Evolutionary conservation across 805 yeast genomes (phyloP).

Genomic region (Saturnispora mendoncae): DNA sequence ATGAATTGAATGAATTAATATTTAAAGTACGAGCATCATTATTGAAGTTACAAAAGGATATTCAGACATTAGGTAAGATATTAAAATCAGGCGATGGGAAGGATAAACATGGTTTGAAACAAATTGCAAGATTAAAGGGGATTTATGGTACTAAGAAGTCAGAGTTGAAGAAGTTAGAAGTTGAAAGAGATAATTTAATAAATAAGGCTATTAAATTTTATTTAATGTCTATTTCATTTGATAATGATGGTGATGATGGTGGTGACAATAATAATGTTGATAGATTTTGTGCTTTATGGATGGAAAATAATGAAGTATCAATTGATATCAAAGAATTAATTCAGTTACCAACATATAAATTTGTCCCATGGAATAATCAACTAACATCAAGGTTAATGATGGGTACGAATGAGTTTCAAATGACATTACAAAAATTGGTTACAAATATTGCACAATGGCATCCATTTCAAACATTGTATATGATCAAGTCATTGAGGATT

Average conservation of each 20-base stretch:
- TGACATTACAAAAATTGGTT: slow-evolving; percentile 31
- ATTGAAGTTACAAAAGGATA: slow-evolving; percentile 36
- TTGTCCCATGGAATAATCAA: slow-evolving; percentile 78
- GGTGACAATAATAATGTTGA: slow-evolving; percentile 53
- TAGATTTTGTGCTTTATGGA: slow-evolving; percentile 77
- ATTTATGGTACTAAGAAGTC: slow-evolving; percentile 43
- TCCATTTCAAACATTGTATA: slow-evolving; percentile 68
- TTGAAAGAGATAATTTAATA: slow-evolving; percentile 32
- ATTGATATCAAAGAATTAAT: slow-evolving; percentile 32
- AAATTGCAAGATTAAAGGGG: slow-evolving; percentile 38
- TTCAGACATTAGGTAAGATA: slow-evolving; percentile 40
- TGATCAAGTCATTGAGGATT: slow-evolving; percentile 46
- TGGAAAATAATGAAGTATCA: slow-evolving; percentile 36
- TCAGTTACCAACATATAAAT: slow-evolving; percentile 47
- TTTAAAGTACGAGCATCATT: slow-evolving; percentile 25
- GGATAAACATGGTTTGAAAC: slow-evolving; percentile 45
- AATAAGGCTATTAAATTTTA: slow-evolving; percentile 51
- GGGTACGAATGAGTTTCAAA: slow-evolving; percentile 47
- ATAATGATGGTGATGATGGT: slow-evolving; percentile 25
- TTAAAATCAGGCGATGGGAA: slow-evolving; percentile 28
- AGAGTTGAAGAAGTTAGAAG: slow-evolving; percentile 33
- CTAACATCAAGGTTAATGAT: slow-evolving; percentile 58
- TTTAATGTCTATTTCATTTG: slow-evolving; percentile 40
- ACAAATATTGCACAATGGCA: slow-evolving; percentile 39
- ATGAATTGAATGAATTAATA: slow-evolving; percentile 37